phyloP scores from a whole-genome alignment of 1,284 basidiomycete genomes.

The Chalciporus sp. region DNA sequence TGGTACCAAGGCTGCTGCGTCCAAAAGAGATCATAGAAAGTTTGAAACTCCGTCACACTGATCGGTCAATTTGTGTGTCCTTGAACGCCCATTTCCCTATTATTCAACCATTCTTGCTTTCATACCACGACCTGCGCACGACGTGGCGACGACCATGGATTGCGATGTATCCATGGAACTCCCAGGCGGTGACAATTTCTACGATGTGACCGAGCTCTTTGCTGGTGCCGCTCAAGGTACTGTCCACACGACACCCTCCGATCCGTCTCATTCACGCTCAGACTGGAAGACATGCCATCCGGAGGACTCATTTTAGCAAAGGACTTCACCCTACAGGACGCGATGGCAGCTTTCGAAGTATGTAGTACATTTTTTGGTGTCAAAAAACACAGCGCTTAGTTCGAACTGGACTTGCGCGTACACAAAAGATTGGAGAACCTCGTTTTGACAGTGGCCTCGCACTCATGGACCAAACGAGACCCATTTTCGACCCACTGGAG shows the following conservation, averaged over 20 bases:
- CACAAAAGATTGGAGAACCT: conserved; percentile 80
- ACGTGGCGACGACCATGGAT: conserved; percentile 22
- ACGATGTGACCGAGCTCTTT: conserved; percentile 63
- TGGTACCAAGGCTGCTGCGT: no score
- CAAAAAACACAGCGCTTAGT: conserved; percentile 13
- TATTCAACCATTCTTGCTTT: neutral
- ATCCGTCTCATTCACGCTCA: conserved; percentile 14
- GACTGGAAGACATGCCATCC: conserved; percentile 59
- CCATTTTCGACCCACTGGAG: conserved; percentile 65
- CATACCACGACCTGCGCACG: conserved; percentile 6
- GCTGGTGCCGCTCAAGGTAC: conserved; percentile 58
- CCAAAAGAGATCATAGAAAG: conserved; percentile 14
- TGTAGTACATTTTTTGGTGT: conserved; percentile 15
- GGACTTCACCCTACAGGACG: conserved; percentile 75
- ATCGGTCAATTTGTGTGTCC: conserved; percentile 5
- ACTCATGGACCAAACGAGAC: conserved; percentile 44
- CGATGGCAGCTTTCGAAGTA: conserved; percentile 90
- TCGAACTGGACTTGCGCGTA: conserved; percentile 3
- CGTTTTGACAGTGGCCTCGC: conserved; percentile 85
- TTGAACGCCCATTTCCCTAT: conserved; percentile 1
- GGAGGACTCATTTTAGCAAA: conserved; percentile 71
- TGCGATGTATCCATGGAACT: conserved; percentile 28
- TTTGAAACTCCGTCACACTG: conserved; percentile 35
- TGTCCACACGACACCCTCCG: conserved; percentile 1
- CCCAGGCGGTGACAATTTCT: conserved; percentile 59